These are phyloP conservation scores for Brettanomyces anomalus DNA, from an alignment of 805 yeast species.

Conservation along the genomic window DNA sequence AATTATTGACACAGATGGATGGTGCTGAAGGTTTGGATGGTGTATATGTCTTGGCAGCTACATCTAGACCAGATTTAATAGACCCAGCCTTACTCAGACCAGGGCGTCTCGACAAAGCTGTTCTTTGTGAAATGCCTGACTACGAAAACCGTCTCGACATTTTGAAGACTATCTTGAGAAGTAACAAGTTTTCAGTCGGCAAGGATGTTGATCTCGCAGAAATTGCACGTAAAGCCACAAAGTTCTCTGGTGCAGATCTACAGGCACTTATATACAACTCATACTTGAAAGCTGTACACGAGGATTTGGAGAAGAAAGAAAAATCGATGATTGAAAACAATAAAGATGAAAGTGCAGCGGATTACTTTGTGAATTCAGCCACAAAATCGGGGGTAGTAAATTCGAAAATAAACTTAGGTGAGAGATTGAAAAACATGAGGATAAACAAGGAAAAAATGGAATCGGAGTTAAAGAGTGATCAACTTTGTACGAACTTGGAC, in stretches of 20 bases:
- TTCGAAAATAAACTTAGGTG: conserved; percentile 11
- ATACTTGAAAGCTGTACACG: conserved; percentile 76
- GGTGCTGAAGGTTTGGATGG: conserved; percentile 98
- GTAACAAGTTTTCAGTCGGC: conserved; percentile 47
- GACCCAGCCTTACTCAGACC: conserved; percentile 94
- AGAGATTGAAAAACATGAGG: conserved; percentile 12
- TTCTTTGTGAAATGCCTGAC: conserved; percentile 82
- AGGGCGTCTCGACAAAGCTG: conserved; percentile 89
- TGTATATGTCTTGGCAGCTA: conserved; percentile 93
- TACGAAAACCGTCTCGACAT: conserved; percentile 67
- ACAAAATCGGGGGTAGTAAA: conserved; percentile 2
- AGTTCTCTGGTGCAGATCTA: conserved; percentile 91
- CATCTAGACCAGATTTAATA: conserved; percentile 90
- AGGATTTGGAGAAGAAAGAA: conserved; percentile 45
- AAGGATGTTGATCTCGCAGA: conserved; percentile 41
- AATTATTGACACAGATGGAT: conserved; percentile 95
- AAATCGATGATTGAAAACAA: conserved; percentile 5
- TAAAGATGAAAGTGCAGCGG: conserved; percentile 8
- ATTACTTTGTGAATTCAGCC: conserved; percentile 7
- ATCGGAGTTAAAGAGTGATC: conserved; percentile 7
- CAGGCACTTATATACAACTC: conserved; percentile 92
- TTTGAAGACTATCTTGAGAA: conserved; percentile 44
- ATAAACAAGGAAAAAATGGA: conserved; percentile 11
- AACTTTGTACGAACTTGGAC: conserved; percentile 37
- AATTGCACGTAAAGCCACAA: conserved; percentile 55